Evolutionary conservation across 164 flowering plant genomes (phyloP).

Genomic region (Chloranthus sessilifolius): DNA sequence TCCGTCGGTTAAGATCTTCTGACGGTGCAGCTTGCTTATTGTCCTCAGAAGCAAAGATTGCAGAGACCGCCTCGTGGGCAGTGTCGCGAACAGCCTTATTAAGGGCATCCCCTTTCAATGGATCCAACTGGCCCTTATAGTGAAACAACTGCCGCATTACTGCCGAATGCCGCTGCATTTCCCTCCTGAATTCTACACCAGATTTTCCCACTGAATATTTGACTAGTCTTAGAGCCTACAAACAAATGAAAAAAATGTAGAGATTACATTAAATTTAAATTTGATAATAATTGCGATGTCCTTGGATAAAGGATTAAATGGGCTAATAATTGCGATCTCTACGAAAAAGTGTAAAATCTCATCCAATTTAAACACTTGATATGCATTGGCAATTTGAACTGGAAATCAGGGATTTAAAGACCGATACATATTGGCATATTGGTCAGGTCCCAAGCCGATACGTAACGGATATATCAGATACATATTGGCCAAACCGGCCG

Average conservation of each 20-base stretch:
- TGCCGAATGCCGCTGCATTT: slow-evolving; percentile 89
- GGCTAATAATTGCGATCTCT: too few relatives aligned
- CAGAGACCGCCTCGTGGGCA: slow-evolving; percentile 80
- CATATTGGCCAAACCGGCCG: too few relatives aligned
- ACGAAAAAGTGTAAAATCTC: too few relatives aligned
- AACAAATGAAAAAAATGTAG: slow-evolving; percentile 8
- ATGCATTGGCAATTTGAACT: too few relatives aligned
- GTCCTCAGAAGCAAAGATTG: slow-evolving; percentile 73
- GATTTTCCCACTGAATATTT: slow-evolving; percentile 91
- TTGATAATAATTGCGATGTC: too few relatives aligned
- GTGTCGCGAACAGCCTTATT: slow-evolving; percentile 92
- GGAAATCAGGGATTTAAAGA: too few relatives aligned
- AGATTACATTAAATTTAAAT: too few relatives aligned
- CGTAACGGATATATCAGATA: too few relatives aligned
- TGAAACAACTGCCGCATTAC: slow-evolving; percentile 80
- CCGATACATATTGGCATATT: too few relatives aligned
- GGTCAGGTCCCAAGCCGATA: too few relatives aligned
- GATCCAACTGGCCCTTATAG: slow-evolving; percentile 83
- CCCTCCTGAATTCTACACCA: slow-evolving; percentile 91
- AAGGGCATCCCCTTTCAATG: slow-evolving; percentile 86
- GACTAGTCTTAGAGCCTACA: slow-evolving; percentile 85
- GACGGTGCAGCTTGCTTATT: slow-evolving; percentile 45
- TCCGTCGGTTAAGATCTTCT: slow-evolving; percentile 57
- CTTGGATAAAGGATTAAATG: too few relatives aligned
- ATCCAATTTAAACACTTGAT: too few relatives aligned